Evolutionary conservation across 2,329 filamentous ascomycete species (phyloP).

Genomic region (Xylaria sp.): DNA sequence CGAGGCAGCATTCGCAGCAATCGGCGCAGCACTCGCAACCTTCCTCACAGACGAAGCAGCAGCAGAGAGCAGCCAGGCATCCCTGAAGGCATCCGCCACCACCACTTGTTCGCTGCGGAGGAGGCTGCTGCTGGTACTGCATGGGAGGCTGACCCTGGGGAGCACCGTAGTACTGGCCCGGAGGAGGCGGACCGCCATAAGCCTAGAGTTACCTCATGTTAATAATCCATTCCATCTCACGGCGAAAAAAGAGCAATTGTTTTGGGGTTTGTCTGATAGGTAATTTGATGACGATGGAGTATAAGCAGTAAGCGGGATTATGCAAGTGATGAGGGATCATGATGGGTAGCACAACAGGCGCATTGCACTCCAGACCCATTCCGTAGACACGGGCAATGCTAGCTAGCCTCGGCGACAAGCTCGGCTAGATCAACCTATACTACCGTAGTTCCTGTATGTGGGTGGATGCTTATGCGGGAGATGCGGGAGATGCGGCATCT

Average conservation of each 20-base stretch:
- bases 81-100: conserved; percentile 40
- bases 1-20: conserved; percentile 40
- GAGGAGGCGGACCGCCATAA: conserved; percentile 37
- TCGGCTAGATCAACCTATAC: not conserved
- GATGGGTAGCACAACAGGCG: not conserved
- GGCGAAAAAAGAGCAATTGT: not conserved
- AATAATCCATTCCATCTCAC: not conserved
- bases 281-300: not conserved
- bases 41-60: conserved; percentile 48
- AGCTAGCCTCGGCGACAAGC: not conserved
- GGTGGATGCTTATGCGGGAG: conserved; percentile 6
- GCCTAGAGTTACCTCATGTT: conserved; percentile 26
- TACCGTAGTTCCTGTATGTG: not conserved
- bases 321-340: not conserved
- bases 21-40: conserved; percentile 47
- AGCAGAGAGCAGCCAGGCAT: conserved; percentile 45
- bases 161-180: conserved; percentile 36
- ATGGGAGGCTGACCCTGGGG: conserved; percentile 40
- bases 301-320: not conserved
- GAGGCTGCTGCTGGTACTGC: conserved; percentile 42
- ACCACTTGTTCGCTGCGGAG: conserved; percentile 31
- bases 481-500: conserved; percentile 5
- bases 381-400: not conserved
- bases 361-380: not conserved
- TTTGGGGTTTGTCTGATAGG: not conserved